These are phyloP conservation scores for Albophoma yamanashiensis DNA, from an alignment of 2,329 filamentous ascomycete genomes.

Conservation along the genomic window DNA sequence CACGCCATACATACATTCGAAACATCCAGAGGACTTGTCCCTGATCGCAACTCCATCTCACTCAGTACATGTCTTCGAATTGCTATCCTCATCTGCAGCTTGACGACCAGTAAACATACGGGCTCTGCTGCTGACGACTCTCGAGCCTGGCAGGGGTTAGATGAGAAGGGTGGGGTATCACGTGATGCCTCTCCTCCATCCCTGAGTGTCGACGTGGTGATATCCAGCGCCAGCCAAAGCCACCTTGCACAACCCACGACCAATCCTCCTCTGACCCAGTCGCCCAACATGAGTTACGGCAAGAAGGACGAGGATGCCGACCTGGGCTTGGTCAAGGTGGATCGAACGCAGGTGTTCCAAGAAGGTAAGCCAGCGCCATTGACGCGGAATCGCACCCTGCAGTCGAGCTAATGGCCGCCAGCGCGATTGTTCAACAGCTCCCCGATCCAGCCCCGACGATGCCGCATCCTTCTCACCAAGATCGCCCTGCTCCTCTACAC, in stretches of 20 bases:
- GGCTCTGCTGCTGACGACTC: background rate
- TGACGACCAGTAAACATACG: background rate
- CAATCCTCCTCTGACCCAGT: slow-evolving; percentile 18
- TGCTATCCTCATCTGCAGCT: background rate
- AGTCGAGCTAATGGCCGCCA: slow-evolving; percentile 32
- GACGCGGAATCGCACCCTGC: slow-evolving; percentile 6
- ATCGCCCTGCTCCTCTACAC: slow-evolving; percentile 94
- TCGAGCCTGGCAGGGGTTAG: background rate
- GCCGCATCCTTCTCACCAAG: slow-evolving; percentile 94
- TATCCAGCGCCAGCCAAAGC: slow-evolving; percentile 18
- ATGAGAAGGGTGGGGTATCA: slow-evolving; percentile 14
- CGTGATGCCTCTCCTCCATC: slow-evolving; percentile 23
- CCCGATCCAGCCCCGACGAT: slow-evolving; percentile 93
- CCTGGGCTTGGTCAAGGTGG: slow-evolving; percentile 87
- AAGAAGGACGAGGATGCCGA: slow-evolving; percentile 99
- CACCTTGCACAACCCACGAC: slow-evolving; percentile 21
- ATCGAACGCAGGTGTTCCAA: slow-evolving; percentile 96
- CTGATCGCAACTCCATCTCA: too few relatives aligned
- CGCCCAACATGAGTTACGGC: slow-evolving; percentile 79
- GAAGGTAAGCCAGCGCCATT: slow-evolving; percentile 57
- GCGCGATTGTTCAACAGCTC: slow-evolving; percentile 97
- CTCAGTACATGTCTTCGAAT: background rate
- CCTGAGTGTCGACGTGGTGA: slow-evolving; percentile 29
- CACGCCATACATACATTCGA: background rate
- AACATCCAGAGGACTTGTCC: too few relatives aligned